A percentile compares a stretch with the other conserved stretches of the same genome.
These are phyloP conservation scores for Allomyces macrogynus DNA, from an alignment of 192 early-diverging fungal genomes.

Conservation along the genomic window DNA sequence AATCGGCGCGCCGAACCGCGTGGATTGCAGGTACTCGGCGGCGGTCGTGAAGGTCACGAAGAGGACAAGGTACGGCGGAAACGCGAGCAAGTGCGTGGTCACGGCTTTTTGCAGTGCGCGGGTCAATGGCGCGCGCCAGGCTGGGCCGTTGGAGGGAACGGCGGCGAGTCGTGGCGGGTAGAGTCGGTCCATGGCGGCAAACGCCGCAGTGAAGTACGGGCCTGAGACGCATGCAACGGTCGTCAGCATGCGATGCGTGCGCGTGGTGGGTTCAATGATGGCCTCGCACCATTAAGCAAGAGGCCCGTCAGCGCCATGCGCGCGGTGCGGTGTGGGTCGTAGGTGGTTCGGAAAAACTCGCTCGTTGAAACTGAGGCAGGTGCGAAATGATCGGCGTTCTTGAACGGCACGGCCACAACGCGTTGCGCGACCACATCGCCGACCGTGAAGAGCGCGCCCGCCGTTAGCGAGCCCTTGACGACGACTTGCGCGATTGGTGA, in stretches of 20 bases:
- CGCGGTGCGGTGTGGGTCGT: not conserved
- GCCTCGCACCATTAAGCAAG: not conserved
- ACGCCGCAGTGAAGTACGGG: no score
- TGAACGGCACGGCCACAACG: not conserved
- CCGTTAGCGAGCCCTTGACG: no score
- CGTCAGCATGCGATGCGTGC: not conserved
- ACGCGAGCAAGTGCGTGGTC: not conserved
- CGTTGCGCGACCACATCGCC: not conserved
- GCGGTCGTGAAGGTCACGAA: not conserved
- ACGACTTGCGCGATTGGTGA: no score
- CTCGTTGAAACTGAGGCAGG: no score
- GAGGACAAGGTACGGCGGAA: not conserved
- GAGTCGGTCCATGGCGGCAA: no score
- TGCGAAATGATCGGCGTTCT: not conserved
- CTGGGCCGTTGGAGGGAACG: not conserved
- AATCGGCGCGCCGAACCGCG: not conserved
- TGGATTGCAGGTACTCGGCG: not conserved
- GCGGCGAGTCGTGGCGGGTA: not conserved
- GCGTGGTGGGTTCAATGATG: not conserved
- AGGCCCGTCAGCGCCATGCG: not conserved
- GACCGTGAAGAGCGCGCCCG: not conserved
- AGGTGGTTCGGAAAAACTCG: not conserved
- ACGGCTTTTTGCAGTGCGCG: not conserved
- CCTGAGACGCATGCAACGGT: no score
- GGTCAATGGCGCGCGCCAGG: not conserved